These are phyloP conservation scores for Acer yangbiense DNA, from an alignment of 345 rosid species.

Conservation along the genomic window DNA sequence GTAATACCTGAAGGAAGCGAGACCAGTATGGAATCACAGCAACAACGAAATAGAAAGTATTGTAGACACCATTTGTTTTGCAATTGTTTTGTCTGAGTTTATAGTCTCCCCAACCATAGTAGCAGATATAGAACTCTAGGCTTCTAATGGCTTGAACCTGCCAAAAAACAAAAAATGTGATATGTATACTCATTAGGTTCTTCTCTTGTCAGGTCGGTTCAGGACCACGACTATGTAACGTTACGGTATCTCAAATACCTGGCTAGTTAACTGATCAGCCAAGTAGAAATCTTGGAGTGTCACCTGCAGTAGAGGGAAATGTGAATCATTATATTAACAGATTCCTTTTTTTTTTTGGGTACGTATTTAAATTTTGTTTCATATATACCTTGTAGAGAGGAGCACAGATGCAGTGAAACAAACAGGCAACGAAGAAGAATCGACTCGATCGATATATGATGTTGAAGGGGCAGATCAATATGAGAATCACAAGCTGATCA, in stretches of 20 bases:
- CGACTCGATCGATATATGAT: constrained; percentile 19
- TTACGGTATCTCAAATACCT: constrained; percentile 34
- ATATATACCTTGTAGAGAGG: constrained; percentile 10
- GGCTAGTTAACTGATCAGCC: constrained; percentile 69
- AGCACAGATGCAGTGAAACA: constrained; percentile 20
- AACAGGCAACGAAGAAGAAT: constrained; percentile 18
- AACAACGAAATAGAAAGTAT: constrained; percentile 54
- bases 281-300: constrained; percentile 65
- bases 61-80: constrained; percentile 34
- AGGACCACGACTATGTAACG: too few relatives aligned
- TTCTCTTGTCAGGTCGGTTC: too few relatives aligned
- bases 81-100: constrained; percentile 51
- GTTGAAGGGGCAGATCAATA: constrained; percentile 22
- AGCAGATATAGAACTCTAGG: constrained; percentile 66
- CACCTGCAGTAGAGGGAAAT: constrained; percentile 36
- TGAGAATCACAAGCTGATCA: constrained; percentile 15
- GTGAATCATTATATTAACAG: neutral
- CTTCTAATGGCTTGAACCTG: constrained; percentile 75
- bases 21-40: constrained; percentile 62
- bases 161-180: neutral
- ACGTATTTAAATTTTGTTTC: neutral
- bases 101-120: constrained; percentile 76
- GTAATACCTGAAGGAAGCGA: constrained; percentile 57
- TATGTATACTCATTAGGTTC: too few relatives aligned
- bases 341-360: neutral